Evolutionary conservation across 2,329 filamentous ascomycete species (phyloP).

Genomic region (Lasiodiplodia citricola): DNA sequence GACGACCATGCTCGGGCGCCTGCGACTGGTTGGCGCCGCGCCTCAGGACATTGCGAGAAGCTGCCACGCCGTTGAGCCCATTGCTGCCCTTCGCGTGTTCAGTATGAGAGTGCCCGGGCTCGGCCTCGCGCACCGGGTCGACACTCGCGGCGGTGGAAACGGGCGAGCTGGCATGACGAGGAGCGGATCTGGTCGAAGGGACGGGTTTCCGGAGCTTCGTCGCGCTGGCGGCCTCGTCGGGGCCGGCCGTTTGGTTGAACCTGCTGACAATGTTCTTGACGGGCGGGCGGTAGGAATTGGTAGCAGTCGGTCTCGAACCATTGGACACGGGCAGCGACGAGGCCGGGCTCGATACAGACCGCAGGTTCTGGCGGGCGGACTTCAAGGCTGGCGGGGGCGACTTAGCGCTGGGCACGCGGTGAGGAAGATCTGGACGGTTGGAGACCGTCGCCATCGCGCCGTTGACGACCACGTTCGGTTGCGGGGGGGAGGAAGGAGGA

Average conservation of each 20-base stretch:
- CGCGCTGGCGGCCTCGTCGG: constrained; percentile 37
- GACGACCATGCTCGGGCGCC: constrained; percentile 15
- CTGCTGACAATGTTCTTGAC: constrained; percentile 45
- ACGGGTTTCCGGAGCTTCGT: constrained; percentile 32
- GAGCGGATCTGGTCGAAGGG: constrained; percentile 35
- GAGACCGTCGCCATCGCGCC: constrained; percentile 26
- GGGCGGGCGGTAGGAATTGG: constrained; percentile 34
- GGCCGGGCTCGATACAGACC: constrained; percentile 22
- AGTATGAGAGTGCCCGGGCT: neutral
- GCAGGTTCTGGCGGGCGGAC: constrained; percentile 25
- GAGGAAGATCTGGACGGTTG: constrained; percentile 20
- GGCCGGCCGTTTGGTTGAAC: constrained; percentile 41
- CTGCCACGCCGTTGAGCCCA: constrained; percentile 19
- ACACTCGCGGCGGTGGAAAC: constrained; percentile 13
- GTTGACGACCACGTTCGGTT: constrained; percentile 26
- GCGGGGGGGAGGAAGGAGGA: constrained; percentile 13
- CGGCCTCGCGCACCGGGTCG: constrained; percentile 6
- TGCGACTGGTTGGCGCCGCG: constrained; percentile 18
- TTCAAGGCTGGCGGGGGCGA: constrained; percentile 21
- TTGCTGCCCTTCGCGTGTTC: constrained; percentile 20
- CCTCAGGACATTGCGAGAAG: constrained; percentile 22
- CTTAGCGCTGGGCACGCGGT: constrained; percentile 21
- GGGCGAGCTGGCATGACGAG: constrained; percentile 34
- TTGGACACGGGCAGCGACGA: constrained; percentile 22
- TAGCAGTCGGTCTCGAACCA: constrained; percentile 1